Evolutionary conservation across 1,284 basidiomycete species (phyloP).

Genomic region (Rhizoctonia solani): DNA sequence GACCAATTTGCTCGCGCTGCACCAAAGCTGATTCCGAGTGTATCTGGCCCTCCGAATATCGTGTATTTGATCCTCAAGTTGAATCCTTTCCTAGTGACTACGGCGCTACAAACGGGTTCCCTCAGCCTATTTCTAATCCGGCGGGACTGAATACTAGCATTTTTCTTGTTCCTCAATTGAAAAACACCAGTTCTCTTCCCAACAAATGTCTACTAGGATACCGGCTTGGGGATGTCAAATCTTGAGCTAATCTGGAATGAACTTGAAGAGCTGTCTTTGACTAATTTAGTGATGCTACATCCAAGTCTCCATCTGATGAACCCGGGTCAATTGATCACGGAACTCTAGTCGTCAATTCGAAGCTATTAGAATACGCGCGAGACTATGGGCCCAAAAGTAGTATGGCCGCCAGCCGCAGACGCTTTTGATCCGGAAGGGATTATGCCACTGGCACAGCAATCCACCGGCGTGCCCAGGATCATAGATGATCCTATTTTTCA

Average conservation of each 20-base stretch:
- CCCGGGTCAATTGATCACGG: too few relatives aligned
- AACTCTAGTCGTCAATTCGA: neutral
- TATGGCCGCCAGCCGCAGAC: neutral
- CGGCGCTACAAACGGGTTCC: neutral
- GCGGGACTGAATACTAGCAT: too few relatives aligned
- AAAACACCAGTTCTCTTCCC: too few relatives aligned
- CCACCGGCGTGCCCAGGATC: neutral
- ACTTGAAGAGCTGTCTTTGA: too few relatives aligned
- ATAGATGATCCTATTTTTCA: neutral
- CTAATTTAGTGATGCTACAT: too few relatives aligned
- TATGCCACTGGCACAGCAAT: neutral
- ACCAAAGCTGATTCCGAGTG: neutral
- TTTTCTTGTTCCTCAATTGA: too few relatives aligned
- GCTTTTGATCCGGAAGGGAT: neutral
- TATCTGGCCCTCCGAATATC: neutral
- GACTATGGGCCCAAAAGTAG: neutral
- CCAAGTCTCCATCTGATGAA: too few relatives aligned
- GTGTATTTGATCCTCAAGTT: neutral
- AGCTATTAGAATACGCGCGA: neutral
- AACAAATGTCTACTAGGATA: too few relatives aligned
- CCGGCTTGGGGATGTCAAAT: too few relatives aligned
- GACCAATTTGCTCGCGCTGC: conserved; percentile 3
- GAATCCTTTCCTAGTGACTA: neutral
- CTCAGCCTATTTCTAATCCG: too few relatives aligned
- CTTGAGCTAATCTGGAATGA: too few relatives aligned